A percentile compares a stretch with the other conserved stretches of the same genome.
These are phyloP conservation scores for Fomitiporia mediterranea DNA, from an alignment of 1,284 basidiomycete genomes.

Conservation along the genomic window DNA sequence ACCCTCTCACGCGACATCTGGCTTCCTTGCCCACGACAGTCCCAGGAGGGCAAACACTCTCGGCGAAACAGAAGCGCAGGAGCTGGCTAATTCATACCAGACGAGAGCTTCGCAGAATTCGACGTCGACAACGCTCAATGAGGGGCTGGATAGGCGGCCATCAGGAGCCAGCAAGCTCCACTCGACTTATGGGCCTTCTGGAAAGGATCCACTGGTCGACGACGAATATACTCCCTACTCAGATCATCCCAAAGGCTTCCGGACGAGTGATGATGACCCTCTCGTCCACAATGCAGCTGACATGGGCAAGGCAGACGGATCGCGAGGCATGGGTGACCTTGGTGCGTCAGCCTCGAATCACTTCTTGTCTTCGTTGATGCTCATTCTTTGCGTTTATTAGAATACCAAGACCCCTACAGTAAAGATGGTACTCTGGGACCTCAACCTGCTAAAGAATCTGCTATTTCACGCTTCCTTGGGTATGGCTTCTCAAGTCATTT, in stretches of 20 bases:
- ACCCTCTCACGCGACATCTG: constrained; percentile 16
- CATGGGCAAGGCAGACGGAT: constrained; percentile 26
- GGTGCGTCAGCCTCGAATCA: constrained; percentile 29
- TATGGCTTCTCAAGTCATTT: not conserved
- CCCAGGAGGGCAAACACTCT: constrained; percentile 16
- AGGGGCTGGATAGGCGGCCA: constrained; percentile 13
- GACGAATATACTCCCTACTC: constrained; percentile 26
- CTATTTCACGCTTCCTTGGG: constrained; percentile 38
- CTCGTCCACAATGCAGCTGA: constrained; percentile 44
- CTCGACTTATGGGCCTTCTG: constrained; percentile 10
- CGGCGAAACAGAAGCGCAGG: constrained; percentile 24
- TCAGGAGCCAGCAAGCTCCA: constrained; percentile 16
- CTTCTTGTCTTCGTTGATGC: not conserved
- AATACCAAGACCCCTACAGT: constrained; percentile 52
- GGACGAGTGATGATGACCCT: constrained; percentile 34
- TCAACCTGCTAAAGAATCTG: constrained; percentile 35
- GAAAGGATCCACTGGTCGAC: constrained; percentile 23
- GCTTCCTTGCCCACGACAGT: constrained; percentile 14
- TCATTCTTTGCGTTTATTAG: constrained; percentile 32
- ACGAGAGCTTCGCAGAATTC: constrained; percentile 10
- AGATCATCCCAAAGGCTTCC: constrained; percentile 20
- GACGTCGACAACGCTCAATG: no score
- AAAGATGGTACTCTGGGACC: constrained; percentile 25
- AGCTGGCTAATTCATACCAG: constrained; percentile 19
- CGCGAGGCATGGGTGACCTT: constrained; percentile 44